These are phyloP conservation scores for Solanum hybrid DNA, from an alignment of 305 asterid species.

Conservation along the genomic window DNA sequence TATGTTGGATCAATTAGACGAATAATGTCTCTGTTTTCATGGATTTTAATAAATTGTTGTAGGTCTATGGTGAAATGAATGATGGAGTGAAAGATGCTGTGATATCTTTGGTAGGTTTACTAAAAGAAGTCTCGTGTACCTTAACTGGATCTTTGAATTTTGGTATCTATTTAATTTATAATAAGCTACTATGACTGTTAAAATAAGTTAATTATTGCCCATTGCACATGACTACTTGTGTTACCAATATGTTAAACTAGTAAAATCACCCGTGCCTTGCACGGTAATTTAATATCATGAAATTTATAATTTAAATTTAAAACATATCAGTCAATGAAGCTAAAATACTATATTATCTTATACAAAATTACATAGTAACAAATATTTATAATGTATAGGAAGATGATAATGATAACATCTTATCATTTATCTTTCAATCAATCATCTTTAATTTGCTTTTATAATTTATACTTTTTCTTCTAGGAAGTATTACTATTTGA, in stretches of 20 bases:
- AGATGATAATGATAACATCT: no score
- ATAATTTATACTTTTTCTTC: no score
- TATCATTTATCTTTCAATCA: no score
- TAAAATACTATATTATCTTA: no score
- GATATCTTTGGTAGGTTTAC: slow-evolving; percentile 24
- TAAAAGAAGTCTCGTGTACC: not conserved
- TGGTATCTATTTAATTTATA: not conserved
- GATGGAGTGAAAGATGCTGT: slow-evolving; percentile 27
- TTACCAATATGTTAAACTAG: not conserved
- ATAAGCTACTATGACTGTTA: not conserved
- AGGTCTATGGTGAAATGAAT: slow-evolving; percentile 31
- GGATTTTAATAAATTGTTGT: not conserved
- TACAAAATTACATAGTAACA: no score
- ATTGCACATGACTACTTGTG: not conserved
- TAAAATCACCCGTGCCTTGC: no score
- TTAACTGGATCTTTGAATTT: not conserved
- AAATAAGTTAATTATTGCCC: not conserved
- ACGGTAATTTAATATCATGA: no score
- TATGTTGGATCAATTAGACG: not conserved
- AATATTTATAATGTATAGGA: no score
- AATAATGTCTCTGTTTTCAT: not conserved
- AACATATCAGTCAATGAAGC: no score
- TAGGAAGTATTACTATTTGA: no score
- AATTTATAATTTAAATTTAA: no score
- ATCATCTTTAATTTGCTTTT: no score